Evolutionary conservation across 768 basidiomycete species (phyloP).

Genomic region (Paxillus rubicundulus): DNA sequence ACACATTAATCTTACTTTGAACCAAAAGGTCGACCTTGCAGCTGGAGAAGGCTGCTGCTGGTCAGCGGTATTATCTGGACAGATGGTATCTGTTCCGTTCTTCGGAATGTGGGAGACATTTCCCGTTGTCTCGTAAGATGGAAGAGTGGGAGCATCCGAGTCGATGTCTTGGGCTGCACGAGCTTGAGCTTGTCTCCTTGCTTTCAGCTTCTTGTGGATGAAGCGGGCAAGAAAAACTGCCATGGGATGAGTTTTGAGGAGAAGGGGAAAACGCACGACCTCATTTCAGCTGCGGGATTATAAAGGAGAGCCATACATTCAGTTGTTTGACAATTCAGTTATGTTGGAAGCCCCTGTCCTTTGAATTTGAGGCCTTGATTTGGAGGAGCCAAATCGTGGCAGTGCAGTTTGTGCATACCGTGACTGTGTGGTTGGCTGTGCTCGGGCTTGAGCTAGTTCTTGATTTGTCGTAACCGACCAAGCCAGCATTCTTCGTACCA

Average conservation of each 20-base stretch:
- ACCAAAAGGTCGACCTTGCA: neutral
- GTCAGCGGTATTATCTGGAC: neutral
- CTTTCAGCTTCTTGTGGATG: slow-evolving; percentile 1
- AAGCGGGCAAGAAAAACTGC: slow-evolving; percentile 5
- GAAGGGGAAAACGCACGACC: neutral
- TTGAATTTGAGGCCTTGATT: too few relatives aligned
- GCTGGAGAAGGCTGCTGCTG: too few relatives aligned
- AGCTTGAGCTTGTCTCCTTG: neutral
- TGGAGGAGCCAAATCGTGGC: too few relatives aligned
- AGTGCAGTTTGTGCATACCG: too few relatives aligned
- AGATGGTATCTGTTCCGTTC: too few relatives aligned
- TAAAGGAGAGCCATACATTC: neutral
- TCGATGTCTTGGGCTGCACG: slow-evolving; percentile 1
- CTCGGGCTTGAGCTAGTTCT: too few relatives aligned
- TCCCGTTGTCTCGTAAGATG: too few relatives aligned
- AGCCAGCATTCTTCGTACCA: too few relatives aligned
- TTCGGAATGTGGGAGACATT: neutral
- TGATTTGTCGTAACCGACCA: too few relatives aligned
- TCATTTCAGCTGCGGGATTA: neutral
- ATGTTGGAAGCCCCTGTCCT: too few relatives aligned
- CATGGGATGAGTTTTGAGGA: neutral
- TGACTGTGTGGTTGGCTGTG: too few relatives aligned
- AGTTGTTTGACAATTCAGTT: too few relatives aligned
- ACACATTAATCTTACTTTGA: neutral
- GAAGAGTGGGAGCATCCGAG: neutral